Evolutionary conservation across 106 monocot genomes (phyloP).

Genomic region (Iris macrosiphon): DNA sequence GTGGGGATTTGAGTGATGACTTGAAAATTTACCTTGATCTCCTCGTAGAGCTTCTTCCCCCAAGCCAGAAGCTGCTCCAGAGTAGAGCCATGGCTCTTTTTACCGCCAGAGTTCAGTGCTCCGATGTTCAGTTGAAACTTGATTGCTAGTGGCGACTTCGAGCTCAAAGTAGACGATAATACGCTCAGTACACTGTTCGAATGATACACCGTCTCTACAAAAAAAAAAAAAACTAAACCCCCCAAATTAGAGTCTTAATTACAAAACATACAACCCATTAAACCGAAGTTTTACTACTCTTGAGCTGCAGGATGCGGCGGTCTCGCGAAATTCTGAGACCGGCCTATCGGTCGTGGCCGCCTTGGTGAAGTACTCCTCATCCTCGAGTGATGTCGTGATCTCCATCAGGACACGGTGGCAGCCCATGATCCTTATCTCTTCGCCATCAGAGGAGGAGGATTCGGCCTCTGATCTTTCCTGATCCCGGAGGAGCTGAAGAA

Average conservation of each 20-base stretch:
- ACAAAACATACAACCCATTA: not conserved
- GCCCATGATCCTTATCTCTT: slow-evolving; percentile 38
- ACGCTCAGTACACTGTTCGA: slow-evolving; percentile 68
- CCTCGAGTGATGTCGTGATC: slow-evolving; percentile 63
- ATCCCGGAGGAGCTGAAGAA: no score
- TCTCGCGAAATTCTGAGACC: slow-evolving; percentile 75
- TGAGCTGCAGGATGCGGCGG: slow-evolving; percentile 74
- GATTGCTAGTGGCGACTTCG: slow-evolving; percentile 77
- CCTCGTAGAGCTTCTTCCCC: no score
- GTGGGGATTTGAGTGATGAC: no score
- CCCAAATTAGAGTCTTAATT: not conserved
- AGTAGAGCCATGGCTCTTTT: no score
- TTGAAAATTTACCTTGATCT: slow-evolving; percentile 88
- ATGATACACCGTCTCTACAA: slow-evolving; percentile 85
- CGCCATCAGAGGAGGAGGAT: slow-evolving; percentile 9
- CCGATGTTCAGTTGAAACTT: slow-evolving; percentile 48
- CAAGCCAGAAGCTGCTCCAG: no score
- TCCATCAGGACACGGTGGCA: slow-evolving; percentile 58
- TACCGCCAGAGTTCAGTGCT: slow-evolving; percentile 33
- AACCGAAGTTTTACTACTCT: slow-evolving; percentile 46
- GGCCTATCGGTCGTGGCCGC: slow-evolving; percentile 47
- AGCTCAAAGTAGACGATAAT: slow-evolving; percentile 59
- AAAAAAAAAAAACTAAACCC: not conserved
- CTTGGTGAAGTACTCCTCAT: slow-evolving; percentile 52
- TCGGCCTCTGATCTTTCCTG: slow-evolving; percentile 9